These are phyloP conservation scores for Petunia secreta DNA, from an alignment of 257 asterid genomes.

Conservation along the genomic window DNA sequence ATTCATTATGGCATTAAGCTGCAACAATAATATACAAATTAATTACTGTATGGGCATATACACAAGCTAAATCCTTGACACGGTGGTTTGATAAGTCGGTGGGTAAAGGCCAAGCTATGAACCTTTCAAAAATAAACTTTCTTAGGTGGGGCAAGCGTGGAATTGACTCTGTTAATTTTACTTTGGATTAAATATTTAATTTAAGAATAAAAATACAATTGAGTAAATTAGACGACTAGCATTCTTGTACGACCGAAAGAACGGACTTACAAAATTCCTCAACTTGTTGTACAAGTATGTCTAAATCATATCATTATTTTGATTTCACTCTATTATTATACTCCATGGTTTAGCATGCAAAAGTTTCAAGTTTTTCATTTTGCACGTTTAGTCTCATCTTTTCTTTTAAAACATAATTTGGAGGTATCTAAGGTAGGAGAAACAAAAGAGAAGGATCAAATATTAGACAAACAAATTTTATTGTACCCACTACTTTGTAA, in stretches of 20 bases:
- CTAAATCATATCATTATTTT: not conserved
- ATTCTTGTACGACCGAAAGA: not conserved
- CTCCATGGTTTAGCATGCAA: not conserved
- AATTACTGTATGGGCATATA: too few relatives aligned
- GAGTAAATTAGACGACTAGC: not conserved
- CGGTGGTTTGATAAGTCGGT: constrained; percentile 16
- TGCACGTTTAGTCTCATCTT: not conserved
- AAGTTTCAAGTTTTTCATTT: not conserved
- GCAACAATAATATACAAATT: too few relatives aligned
- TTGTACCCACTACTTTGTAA: too few relatives aligned
- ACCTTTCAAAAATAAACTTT: not conserved
- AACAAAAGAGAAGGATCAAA: not conserved
- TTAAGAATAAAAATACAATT: not conserved
- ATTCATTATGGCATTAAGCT: too few relatives aligned
- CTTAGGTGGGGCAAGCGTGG: constrained; percentile 19
- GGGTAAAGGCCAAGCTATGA: not conserved
- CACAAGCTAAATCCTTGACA: not conserved
- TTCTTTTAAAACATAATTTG: not conserved
- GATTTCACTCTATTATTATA: not conserved
- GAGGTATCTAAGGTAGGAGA: not conserved
- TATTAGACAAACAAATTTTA: not conserved
- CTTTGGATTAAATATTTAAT: not conserved
- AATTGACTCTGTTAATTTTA: not conserved
- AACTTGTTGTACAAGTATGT: not conserved
- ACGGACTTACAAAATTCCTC: not conserved